Conservation (phyloP, 495 filamentous ascomycete genomes). For the Lophiostoma macrostomum region DNA sequence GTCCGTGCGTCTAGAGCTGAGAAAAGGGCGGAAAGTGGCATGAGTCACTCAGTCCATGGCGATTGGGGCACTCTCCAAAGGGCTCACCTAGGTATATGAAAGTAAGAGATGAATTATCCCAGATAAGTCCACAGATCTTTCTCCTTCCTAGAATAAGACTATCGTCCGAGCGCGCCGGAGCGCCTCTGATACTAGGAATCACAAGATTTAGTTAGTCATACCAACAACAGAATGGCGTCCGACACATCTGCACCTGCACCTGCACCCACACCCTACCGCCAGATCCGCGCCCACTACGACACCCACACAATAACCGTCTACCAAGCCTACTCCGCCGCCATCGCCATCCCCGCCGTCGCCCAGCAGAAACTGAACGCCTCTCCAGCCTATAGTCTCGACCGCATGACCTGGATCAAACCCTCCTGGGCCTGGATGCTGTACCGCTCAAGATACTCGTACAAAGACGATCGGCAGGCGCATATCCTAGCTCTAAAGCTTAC, state of each 20-base stretch:
- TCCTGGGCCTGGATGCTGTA: slow-evolving; percentile 66
- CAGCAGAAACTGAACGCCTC: slow-evolving; percentile 52
- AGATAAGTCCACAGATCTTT: too few species aligned
- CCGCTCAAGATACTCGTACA: slow-evolving; percentile 31
- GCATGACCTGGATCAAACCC: slow-evolving; percentile 71
- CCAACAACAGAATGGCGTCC: neutral
- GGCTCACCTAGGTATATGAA: too few species aligned
- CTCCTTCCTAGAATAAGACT: too few species aligned
- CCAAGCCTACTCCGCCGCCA: slow-evolving; percentile 56
- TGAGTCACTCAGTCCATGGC: neutral
- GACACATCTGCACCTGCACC: neutral
- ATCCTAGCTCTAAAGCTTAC: slow-evolving; percentile 27
- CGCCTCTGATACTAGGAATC: too few species aligned
- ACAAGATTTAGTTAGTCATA: too few species aligned
- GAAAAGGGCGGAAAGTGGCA: slow-evolving; percentile 5
- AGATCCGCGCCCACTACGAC: slow-evolving; percentile 54
- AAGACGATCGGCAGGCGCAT: slow-evolving; percentile 23
- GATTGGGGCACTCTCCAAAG: too few species aligned
- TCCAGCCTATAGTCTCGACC: slow-evolving; percentile 48
- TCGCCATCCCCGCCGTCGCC: slow-evolving; percentile 53
- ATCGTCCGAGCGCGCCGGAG: too few species aligned
- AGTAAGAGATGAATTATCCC: too few species aligned
- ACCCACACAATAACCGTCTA: slow-evolving; percentile 57
- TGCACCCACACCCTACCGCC: slow-evolving; percentile 43
- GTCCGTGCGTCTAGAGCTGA: neutral